Evolutionary conservation across 768 basidiomycete species (phyloP), one percentile per base, ranked within the genome.

Genomic region (Pulveroboletus frians): DNA sequence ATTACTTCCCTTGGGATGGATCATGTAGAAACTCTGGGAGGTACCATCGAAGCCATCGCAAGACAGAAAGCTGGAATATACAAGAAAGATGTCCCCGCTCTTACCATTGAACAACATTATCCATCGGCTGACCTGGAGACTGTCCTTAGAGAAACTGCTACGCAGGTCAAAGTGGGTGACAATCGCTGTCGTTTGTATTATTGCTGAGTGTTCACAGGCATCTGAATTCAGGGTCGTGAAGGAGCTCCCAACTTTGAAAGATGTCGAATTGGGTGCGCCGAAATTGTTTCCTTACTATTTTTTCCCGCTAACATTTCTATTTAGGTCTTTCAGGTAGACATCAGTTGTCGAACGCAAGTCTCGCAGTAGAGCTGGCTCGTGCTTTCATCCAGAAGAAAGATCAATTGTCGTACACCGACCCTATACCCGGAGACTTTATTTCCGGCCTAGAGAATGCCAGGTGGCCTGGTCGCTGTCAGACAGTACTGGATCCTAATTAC

Each of bases 391-490:
- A 68, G 40, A 52, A 65, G 15, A 62, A 60, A 46, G 66, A 69
- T 30, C 47, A 13, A 15, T 23, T 42, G 18, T 44, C 37, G 40
- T 46, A 42, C 41, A 40, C 41, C 6, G 49, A 66, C 14, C 21
- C 43, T 2, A 69, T 95, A 10, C 73, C 86, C 0, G 57, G 69
- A 10, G 54, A 73, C 2, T 84, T 89, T 52, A 60, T 82, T 30
- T 59, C 70, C 17, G 93, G 86, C 3, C 72, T 98, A 18, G 69
- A 79, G 57, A 69, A 74, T 17, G 77, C 92, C 4, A 79, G 73
- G 51, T 99, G 96, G 95, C 94, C 96, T 9, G 96, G 95, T 11
- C 81, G 96, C 39, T 99, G 96, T 64, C 96, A 99, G 69, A 79
- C 78, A 9, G 80, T 95, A 11, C 41, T 49, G 9, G 92, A 94